Base-by-base conservation (phyloP, 2,329 filamentous ascomycete genomes). In the Penicillium griseofulvum region DNA sequence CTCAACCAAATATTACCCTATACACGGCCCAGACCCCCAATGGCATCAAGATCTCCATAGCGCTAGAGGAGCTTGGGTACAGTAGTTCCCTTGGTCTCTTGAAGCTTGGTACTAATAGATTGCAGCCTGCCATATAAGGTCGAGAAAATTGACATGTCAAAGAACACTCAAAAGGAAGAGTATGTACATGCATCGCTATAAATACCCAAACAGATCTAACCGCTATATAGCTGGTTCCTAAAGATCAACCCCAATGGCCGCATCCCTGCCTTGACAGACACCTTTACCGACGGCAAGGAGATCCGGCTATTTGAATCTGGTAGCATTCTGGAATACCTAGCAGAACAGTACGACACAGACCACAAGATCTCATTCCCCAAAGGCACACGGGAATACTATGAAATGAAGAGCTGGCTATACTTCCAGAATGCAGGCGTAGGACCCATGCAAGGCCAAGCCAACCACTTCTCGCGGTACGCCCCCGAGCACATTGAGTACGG, bases 171-270 rank as follows among this genome's bases (percentile, higher is more conserved):
- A 67, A 95, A 94, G 66, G 83, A 93, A 72, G 84, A 66, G 71
- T 73, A 68, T 9, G 68, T 58, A 17, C 19, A 36, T 11, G 4
- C 6, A 46, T 16, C 29, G 17, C n/a, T 14, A 39, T 48, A 36
- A 47, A 38, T n/a, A 7, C 8, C 11, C 11, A 38, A 12, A 41
- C 7, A 44, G 2, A 34, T 28, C 58, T 65, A 48, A 65, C 49
- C 10, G 17, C 11, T 43, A 9, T 34, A 16, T 26, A 73, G 84
- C 16, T 95, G 90, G 90, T 97, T 93, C 76, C 82, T 95, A 28
- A 86, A 87, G 49, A 95, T 96, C 76, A 96, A 96, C 75, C 91
- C 91, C 60, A 96, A 96, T 72, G 91, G 91, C 61, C 88, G 91
- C 63, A 96, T 96, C 65, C 92, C 91, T 4, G 91, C 91, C 54